These are phyloP conservation scores for Helminthosporium solani DNA, from an alignment of 2,329 filamentous ascomycete genomes.

Conservation along the genomic window DNA sequence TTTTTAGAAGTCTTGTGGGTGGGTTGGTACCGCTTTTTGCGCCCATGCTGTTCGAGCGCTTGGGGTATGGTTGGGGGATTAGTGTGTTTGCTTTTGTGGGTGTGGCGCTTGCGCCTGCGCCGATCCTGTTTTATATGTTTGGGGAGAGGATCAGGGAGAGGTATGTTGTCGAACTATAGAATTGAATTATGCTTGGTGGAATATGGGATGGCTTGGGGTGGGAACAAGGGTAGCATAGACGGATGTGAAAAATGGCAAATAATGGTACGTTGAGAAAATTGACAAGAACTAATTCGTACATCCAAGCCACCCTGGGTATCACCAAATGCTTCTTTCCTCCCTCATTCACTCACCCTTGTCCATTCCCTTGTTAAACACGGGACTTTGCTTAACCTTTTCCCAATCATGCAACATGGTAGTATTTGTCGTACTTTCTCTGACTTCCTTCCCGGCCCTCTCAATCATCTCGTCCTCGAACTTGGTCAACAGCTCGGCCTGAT, in stretches of 20 bases:
- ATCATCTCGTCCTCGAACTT: slow-evolving; percentile 51
- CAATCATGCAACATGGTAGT: slow-evolving; percentile 41
- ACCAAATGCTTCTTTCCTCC: background rate
- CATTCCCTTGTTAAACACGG: slow-evolving; percentile 33
- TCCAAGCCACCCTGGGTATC: background rate
- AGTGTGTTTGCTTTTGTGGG: slow-evolving; percentile 50
- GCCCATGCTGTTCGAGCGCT: slow-evolving; percentile 44
- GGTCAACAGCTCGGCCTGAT: slow-evolving; percentile 33
- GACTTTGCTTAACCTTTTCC: slow-evolving; percentile 37
- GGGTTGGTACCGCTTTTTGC: slow-evolving; percentile 51
- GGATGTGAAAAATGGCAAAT: too few species aligned
- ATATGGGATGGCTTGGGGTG: too few species aligned
- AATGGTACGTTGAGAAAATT: too few species aligned
- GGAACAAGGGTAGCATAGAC: too few species aligned
- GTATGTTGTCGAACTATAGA: slow-evolving; percentile 32
- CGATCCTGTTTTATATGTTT: slow-evolving; percentile 51
- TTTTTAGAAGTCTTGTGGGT: slow-evolving; percentile 50
- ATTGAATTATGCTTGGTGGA: too few species aligned
- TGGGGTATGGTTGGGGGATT: slow-evolving; percentile 55
- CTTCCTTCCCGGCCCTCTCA: slow-evolving; percentile 35
- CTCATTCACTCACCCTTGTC: background rate
- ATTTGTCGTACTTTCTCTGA: slow-evolving; percentile 34
- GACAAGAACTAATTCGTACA: too few species aligned
- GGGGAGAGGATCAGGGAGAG: slow-evolving; percentile 49
- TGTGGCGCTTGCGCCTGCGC: slow-evolving; percentile 51